phyloP scores from a whole-genome alignment of 768 basidiomycete genomes.

The Vararia minispora region DNA sequence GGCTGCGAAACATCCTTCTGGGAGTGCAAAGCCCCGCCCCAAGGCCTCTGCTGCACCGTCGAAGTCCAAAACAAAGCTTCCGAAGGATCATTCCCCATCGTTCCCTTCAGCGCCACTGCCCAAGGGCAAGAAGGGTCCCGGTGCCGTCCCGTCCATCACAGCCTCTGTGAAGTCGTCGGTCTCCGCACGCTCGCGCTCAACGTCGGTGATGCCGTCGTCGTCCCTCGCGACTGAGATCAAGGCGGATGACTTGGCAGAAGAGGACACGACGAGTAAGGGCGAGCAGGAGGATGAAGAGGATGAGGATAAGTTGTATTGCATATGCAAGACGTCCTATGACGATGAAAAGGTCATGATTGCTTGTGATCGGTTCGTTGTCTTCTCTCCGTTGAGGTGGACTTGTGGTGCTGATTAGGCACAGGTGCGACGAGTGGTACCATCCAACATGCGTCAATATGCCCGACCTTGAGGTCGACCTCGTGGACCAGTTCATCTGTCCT shows the following conservation, averaged over 20 bases:
- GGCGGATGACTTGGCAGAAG: slow-evolving; percentile 42
- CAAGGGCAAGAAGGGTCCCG: slow-evolving; percentile 15
- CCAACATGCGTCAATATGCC: slow-evolving; percentile 75
- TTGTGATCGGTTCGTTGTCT: slow-evolving; percentile 64
- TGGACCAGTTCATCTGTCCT: slow-evolving; percentile 90
- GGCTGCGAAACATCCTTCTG: slow-evolving; percentile 17
- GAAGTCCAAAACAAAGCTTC: slow-evolving; percentile 16
- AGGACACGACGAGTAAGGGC: slow-evolving; percentile 21
- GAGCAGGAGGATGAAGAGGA: slow-evolving; percentile 29
- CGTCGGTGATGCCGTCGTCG: slow-evolving; percentile 51
- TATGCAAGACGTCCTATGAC: slow-evolving; percentile 82
- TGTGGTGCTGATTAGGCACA: slow-evolving; percentile 18
- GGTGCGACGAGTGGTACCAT: slow-evolving; percentile 95
- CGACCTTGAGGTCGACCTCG: slow-evolving; percentile 73
- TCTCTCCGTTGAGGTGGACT: not conserved
- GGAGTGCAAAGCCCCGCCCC: slow-evolving; percentile 23
- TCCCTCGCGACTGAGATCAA: slow-evolving; percentile 29
- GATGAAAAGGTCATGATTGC: slow-evolving; percentile 88
- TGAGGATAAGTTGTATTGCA: slow-evolving; percentile 74
- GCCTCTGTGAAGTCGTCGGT: slow-evolving; percentile 17
- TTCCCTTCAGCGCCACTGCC: too few species aligned
- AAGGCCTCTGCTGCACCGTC: slow-evolving; percentile 19
- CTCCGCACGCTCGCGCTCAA: slow-evolving; percentile 52
- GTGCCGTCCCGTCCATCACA: slow-evolving; percentile 8
- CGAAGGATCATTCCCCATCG: slow-evolving; percentile 25